Evolutionary conservation across 352 stramenopile species (phyloP), one percentile per base, ranked within the genome.

Genomic region (Thalassiosira hispida): DNA sequence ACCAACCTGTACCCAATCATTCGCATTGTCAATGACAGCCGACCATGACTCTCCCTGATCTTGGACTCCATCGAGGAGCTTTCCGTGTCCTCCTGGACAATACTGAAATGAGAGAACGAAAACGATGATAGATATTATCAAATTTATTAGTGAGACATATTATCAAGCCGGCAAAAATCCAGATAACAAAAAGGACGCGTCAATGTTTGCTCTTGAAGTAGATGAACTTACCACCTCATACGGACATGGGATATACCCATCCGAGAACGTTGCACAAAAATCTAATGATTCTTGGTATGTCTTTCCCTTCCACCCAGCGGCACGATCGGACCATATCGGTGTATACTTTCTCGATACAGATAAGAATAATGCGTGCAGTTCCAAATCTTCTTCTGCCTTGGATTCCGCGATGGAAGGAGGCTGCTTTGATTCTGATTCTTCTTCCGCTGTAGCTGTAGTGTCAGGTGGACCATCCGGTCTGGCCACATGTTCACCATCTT

Each of bases 251-350:
- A 66, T 66, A 16, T 66, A 66, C 0, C 23, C 38, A 14, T 47
- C 29, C 53, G 18, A 55, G 9, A 66, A 31, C n/a, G 38, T 40
- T 18, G 57, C 35, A 40, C 57, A 66, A 66, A 66, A 66, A 66
- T 35, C 11, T n/a, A 66, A 52, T 42, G 57, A 49, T 31, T 66
- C 57, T 55, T 66, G 57, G 55, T 66, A 66, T 14, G 57, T 55
- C 40, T 38, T 22, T 2, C 57, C 57, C 25, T 49, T 55, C 35
- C 35, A 66, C 40, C 57, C 57, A 6, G 14, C 55, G 0, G 23
- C 20, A 18, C 57, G 51, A 40, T 62, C 66, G 52, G 67, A 75
- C 66, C 68, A 77, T 47, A 77, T 67, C 11, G 75, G 75, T 20
- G 73, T 77, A 31, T 75, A 83, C 31, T 47, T 66, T 56, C 68